Percentiles rank a stretch among this genome's conserved stretches.
These are phyloP conservation scores for Solanum lycopersicoides DNA, from an alignment of 257 asterid species.

Conservation along the genomic window DNA sequence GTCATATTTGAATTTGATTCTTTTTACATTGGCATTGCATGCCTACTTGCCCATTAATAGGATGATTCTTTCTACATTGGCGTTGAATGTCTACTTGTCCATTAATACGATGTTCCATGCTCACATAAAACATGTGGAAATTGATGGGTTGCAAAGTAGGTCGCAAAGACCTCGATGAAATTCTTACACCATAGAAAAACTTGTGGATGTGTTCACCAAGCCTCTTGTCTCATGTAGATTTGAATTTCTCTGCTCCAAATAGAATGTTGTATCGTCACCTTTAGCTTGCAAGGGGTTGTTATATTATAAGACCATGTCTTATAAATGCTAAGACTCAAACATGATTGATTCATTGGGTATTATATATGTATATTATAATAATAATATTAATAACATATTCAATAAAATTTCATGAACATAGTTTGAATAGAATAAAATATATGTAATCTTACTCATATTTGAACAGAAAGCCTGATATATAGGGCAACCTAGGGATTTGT, in stretches of 20 bases:
- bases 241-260: background rate
- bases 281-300: background rate
- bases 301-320: background rate
- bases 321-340: no score
- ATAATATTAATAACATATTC: background rate
- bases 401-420: background rate
- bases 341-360: no score
- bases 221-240: background rate
- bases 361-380: no score
- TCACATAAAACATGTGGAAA: no score
- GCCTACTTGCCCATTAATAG: no score
- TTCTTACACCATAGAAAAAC: background rate
- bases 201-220: background rate
- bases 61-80: background rate
- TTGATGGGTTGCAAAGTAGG: background rate
- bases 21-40: background rate
- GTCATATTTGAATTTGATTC: fast-evolving
- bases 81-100: background rate
- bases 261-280: background rate
- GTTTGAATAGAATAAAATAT: background rate
- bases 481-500: conserved; percentile 21
- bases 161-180: background rate
- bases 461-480: background rate
- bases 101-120: background rate
- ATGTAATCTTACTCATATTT: background rate